These are phyloP conservation scores for Nicotiana otophora DNA, from an alignment of 257 asterid genomes.

Conservation along the genomic window DNA sequence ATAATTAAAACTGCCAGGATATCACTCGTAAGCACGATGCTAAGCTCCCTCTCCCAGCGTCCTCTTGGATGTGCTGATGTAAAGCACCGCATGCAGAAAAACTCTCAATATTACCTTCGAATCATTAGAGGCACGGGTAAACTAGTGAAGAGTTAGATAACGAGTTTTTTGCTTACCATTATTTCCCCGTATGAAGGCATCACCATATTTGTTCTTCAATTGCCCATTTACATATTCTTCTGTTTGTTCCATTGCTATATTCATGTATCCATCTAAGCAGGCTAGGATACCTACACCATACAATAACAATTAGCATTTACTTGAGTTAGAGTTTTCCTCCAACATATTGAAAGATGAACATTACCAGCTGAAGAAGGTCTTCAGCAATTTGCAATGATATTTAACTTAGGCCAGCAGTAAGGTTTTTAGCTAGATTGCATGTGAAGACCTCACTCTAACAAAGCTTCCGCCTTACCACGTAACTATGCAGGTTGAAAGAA, in stretches of 20 bases:
- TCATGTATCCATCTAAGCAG: constrained; percentile 96
- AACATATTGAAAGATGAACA: not conserved
- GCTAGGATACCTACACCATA: constrained; percentile 71
- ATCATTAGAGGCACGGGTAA: not conserved
- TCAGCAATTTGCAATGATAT: not conserved
- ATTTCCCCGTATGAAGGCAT: constrained; percentile 95
- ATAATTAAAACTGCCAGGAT: not conserved
- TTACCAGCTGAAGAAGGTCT: not conserved
- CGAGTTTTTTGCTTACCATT: constrained; percentile 47
- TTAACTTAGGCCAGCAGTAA: not conserved
- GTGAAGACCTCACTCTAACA: not conserved
- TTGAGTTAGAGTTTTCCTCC: not conserved
- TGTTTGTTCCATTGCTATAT: constrained; percentile 97
- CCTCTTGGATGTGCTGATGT: constrained; percentile 93
- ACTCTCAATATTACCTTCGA: not conserved
- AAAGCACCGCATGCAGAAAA: constrained; percentile 62
- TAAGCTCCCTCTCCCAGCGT: constrained; percentile 84
- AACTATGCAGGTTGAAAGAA: not conserved
- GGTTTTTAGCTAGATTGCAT: not conserved
- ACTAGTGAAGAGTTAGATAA: not conserved
- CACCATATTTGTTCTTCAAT: constrained; percentile 91
- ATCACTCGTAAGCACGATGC: not conserved
- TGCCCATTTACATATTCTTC: constrained; percentile 98
- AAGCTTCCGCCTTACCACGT: not conserved
- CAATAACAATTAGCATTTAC: not conserved